Base-by-base conservation (phyloP, 179 eudicot genomes). In the Amaranthus tricolor region DNA sequence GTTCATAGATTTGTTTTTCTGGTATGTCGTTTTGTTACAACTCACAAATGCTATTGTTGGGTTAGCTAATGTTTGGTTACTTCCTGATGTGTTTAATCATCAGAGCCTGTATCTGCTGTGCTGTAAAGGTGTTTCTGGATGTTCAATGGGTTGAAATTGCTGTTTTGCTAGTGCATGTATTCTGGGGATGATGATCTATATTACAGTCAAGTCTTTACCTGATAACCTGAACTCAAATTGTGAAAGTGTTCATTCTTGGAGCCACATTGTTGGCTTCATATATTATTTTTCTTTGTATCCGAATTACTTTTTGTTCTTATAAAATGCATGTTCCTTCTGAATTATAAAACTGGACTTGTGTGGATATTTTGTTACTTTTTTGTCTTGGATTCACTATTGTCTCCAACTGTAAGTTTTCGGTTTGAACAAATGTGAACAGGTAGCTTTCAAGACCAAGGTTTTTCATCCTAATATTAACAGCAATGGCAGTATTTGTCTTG, bases 401-500 rank as follows among this genome's bases (percentile, higher is more conserved):
- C 9, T 74, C n/a, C 7, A 31, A 20, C 17, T 14, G 53, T 66
- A 5, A 60, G 16, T 15, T 3, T 61, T 62, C 44, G 21, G 48
- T 31, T 70, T 6, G 15, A 7, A 54, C 3, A 65, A 21, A 49
- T 44, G 16, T 77, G 71, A 55, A 62, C 77, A 85, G 85, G 82
- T 82, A 24, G 80, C 87, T 49, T 85, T 82, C 75, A 84, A 83
- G 81, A 82, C 85, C 43, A 84, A 84, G 78, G 87, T 84, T 47
- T 81, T 76, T n/a, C 87, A 84, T 61, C 87, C 87, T 40, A 84
- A 84, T 71, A 82, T 84, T 72, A 82, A 84, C 64, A 84, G 85
- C 77, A 84, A 79, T 31, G 87, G 87, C 61, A 82, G 87, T 75
- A 84, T 82, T 19, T 84, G 87, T 63, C 87, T 85, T 71, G 87